Percentiles rank a stretch among this genome's conserved stretches.
Conservation (phyloP, 2,329 filamentous ascomycete genomes). For the Tolypocladium inflatum region DNA sequence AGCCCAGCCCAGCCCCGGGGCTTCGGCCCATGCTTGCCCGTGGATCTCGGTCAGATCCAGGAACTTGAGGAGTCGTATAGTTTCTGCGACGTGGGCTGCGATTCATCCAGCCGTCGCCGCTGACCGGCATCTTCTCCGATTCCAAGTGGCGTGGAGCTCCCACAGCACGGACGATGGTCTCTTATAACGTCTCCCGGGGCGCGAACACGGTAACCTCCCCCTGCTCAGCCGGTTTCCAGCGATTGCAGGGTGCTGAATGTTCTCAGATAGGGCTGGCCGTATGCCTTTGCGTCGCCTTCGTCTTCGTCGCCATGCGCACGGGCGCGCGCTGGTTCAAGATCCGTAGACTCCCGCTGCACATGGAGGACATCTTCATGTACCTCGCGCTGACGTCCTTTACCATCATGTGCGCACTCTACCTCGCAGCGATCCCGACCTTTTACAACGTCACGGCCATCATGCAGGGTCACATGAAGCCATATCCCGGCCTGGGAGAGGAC, state of each 20-base stretch:
- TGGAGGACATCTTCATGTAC: slow-evolving; percentile 11
- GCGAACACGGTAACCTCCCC: slow-evolving; percentile 4
- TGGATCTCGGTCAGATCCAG: too few species aligned
- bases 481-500: slow-evolving; percentile 1
- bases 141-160: not conserved
- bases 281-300: slow-evolving; percentile 6
- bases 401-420: slow-evolving; percentile 8
- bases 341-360: slow-evolving; percentile 4
- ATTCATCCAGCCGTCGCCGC: too few species aligned
- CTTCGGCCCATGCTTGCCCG: not conserved
- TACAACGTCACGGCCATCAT: slow-evolving; percentile 7
- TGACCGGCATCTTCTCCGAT: too few species aligned
- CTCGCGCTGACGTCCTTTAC: slow-evolving; percentile 6
- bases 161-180: slow-evolving; percentile 3
- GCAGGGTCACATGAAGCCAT: slow-evolving; percentile 3
- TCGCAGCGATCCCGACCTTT: slow-evolving; percentile 8
- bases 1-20: not conserved
- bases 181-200: slow-evolving; percentile 5
- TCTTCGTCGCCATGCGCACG: slow-evolving; percentile 7
- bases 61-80: too few species aligned
- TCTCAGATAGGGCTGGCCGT: slow-evolving; percentile 1
- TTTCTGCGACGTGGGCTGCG: too few species aligned
- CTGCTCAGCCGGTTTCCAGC: not conserved
- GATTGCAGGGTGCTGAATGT: not conserved
- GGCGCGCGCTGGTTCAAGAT: slow-evolving; percentile 9